Base-by-base conservation (phyloP, 352 stramenopile species). In the Globisporangium takayamanum region DNA sequence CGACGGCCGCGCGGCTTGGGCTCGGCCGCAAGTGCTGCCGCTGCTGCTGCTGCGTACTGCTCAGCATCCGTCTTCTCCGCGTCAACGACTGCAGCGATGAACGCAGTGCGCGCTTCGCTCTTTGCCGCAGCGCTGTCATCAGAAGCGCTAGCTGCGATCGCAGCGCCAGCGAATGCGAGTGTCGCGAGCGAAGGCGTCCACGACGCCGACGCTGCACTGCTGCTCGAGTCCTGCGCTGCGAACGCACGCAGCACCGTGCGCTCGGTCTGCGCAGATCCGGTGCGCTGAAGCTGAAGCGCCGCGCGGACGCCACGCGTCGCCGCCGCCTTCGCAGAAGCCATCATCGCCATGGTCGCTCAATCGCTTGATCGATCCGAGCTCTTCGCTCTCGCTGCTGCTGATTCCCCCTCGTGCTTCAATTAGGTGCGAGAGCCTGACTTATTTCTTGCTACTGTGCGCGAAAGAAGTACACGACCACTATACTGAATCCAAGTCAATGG, bases 1-100 rank as follows among this genome's bases (percentile, higher is more conserved):
- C 77, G 79, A 11, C 71, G 69, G 2, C 62, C 64, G 26, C 62
- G 64, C 10, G 48, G 28, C 36, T 68, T 79, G 8, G 54, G 60
- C 39, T 66, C 60, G 10, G 30, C 20, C 14, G 33, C 28, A 15
- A 50, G 36, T 30, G 57, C 59, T 5, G 44, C 44, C 11, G 47
- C 30, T 39, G 49, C 53, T 28, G 54, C 57, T 22, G 28, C 56
- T 25, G 33, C 33, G 33, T 39, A 5, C 33, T 52, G 39, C n/a
- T 63, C 57, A 7, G 49, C 28, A 26, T 59, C 53, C 41, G 44
- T 44, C 26, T 53, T 52, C 36, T 64, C 57, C 0, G 39, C 57
- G 12, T 64, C 58, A 16, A 64, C 58, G 1, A 64, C 51, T 5
- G 58, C 50, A 2, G 58, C 18, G 26, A 55, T 50, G 51, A 64